Conservation (phyloP, 106 monocot species). For the Chionographis japonica region DNA sequence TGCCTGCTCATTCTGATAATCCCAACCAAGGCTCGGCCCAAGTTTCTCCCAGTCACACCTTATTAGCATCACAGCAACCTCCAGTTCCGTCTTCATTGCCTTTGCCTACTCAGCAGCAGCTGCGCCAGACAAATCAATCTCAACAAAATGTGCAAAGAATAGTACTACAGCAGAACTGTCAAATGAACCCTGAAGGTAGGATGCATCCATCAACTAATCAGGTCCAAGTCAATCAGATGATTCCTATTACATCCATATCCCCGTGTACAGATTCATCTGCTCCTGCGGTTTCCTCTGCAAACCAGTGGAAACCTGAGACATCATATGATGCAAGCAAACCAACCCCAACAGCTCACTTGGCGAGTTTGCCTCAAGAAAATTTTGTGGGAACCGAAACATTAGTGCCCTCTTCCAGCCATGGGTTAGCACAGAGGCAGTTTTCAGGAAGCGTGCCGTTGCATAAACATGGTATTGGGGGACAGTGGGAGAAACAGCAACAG, state of each 20-base stretch:
- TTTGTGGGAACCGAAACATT: constrained; percentile 30
- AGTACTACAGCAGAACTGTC: constrained; percentile 48
- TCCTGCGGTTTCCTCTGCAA: constrained; percentile 24
- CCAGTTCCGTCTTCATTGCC: constrained; percentile 28
- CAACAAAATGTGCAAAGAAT: constrained; percentile 45
- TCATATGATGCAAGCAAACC: constrained; percentile 30
- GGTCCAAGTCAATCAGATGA: constrained; percentile 32
- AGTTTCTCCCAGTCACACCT: constrained; percentile 22
- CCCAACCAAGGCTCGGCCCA: constrained; percentile 31
- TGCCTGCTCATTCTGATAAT: constrained; percentile 43
- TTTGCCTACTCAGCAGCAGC: constrained; percentile 41
- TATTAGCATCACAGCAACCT: constrained; percentile 36
- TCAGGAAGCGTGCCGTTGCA: constrained; percentile 40
- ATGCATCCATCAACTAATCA: constrained; percentile 22
- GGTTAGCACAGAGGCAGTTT: constrained; percentile 34
- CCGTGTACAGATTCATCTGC: constrained; percentile 34
- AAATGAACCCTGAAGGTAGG: constrained; percentile 38
- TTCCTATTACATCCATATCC: constrained; percentile 18
- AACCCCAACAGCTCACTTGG: constrained; percentile 17
- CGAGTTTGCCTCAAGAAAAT: constrained; percentile 30
- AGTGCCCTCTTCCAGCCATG: constrained; percentile 30
- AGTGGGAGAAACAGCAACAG: constrained; percentile 48
- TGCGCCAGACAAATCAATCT: constrained; percentile 40
- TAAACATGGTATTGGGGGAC: constrained; percentile 49
- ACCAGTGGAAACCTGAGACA: constrained; percentile 55